A percentile compares a stretch with the other conserved stretches of the same genome.
Evolutionary conservation across 495 filamentous ascomycete genomes (phyloP).

Genomic region (Podospora pseudopauciseta): DNA sequence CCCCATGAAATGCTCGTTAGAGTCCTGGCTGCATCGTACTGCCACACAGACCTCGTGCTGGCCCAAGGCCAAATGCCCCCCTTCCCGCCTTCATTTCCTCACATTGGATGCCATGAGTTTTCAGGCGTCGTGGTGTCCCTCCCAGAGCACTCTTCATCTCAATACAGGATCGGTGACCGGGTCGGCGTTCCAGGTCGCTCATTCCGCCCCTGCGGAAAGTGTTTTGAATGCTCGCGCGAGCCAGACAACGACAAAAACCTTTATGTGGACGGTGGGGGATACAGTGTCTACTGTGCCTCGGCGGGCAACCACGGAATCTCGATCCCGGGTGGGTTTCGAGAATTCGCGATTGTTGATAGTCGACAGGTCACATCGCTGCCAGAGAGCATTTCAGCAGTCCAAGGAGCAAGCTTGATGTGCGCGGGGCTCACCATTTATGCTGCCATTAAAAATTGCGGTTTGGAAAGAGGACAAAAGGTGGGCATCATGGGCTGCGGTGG

Average conservation of each 20-base stretch:
- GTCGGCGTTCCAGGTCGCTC: conserved; percentile 39
- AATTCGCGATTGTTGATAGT: conserved; percentile 27
- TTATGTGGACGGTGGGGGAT: conserved; percentile 33
- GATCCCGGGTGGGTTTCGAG: conserved; percentile 24
- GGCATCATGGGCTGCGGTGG: conserved; percentile 52
- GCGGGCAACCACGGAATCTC: conserved; percentile 24
- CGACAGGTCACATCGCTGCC: conserved; percentile 33
- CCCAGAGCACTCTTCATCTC: conserved; percentile 7
- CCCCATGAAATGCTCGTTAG: conserved; percentile 37
- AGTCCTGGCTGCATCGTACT: conserved; percentile 40
- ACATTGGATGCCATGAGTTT: conserved; percentile 31
- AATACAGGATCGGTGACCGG: conserved; percentile 25
- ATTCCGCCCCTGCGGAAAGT: conserved; percentile 38
- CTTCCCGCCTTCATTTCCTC: conserved; percentile 26
- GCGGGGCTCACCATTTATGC: conserved; percentile 54
- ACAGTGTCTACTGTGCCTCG: conserved; percentile 33
- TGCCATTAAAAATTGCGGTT: conserved; percentile 40
- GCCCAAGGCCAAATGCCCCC: conserved; percentile 34
- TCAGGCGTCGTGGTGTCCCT: conserved; percentile 27
- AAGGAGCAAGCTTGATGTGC: conserved; percentile 52
- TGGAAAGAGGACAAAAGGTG: conserved; percentile 42
- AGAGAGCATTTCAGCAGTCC: conserved; percentile 31
- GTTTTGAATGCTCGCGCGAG: conserved; percentile 33
- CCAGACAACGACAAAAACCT: conserved; percentile 13
- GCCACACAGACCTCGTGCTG: conserved; percentile 39